These are phyloP conservation scores for Moesziomyces globuligerus DNA, from an alignment of 1,284 basidiomycete genomes.

Conservation along the genomic window DNA sequence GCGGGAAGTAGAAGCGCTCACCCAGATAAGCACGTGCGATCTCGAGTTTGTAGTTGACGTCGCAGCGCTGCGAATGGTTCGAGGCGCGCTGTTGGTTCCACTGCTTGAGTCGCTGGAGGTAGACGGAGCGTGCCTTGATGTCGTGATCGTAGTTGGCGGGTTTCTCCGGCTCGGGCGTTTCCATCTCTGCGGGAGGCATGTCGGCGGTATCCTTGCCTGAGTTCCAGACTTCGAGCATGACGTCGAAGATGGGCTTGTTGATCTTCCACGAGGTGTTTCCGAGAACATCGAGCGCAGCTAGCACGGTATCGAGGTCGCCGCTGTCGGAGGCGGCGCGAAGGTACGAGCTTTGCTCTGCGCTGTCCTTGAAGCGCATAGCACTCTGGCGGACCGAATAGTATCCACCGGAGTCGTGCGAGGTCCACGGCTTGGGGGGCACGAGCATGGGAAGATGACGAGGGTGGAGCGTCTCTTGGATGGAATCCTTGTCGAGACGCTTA, in stretches of 20 bases:
- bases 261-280: slow-evolving; percentile 91
- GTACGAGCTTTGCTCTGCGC: slow-evolving; percentile 84
- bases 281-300: slow-evolving; percentile 87
- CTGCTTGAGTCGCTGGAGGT: slow-evolving; percentile 74
- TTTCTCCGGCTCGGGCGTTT: slow-evolving; percentile 71
- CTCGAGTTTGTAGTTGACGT: slow-evolving; percentile 95
- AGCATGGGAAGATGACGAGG: slow-evolving; percentile 97
- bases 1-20: slow-evolving; percentile 91
- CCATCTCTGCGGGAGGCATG: slow-evolving; percentile 66
- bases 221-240: slow-evolving; percentile 85
- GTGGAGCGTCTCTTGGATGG: slow-evolving; percentile 80
- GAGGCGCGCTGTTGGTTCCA: slow-evolving; percentile 67
- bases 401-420: slow-evolving; percentile 80
- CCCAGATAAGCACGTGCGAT: slow-evolving; percentile 89
- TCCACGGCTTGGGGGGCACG: slow-evolving; percentile 88
- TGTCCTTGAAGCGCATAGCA: slow-evolving; percentile 91
- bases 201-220: slow-evolving; percentile 68
- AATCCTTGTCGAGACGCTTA: slow-evolving; percentile 81
- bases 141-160: slow-evolving; percentile 76
- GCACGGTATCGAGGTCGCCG: slow-evolving; percentile 85
- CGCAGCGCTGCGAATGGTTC: slow-evolving; percentile 86
- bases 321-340: slow-evolving; percentile 79
- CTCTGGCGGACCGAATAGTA: slow-evolving; percentile 73
- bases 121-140: slow-evolving; percentile 75
- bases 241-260: slow-evolving; percentile 80